Base-by-base conservation (phyloP, 2,329 filamentous ascomycete genomes). In the Mycosphaerella arachidis region DNA sequence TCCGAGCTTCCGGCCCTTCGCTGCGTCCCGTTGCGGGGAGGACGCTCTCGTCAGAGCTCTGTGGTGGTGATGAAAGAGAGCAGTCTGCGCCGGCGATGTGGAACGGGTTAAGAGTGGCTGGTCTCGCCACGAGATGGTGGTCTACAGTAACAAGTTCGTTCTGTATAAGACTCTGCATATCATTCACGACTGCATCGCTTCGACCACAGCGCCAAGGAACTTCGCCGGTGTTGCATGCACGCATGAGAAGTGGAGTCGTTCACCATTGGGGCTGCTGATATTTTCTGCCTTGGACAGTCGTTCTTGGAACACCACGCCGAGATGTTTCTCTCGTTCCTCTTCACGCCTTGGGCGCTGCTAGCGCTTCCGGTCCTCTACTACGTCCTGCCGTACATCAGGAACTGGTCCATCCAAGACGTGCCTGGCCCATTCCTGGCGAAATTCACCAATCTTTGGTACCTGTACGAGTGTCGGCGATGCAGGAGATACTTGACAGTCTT, bases 401-500 rank as follows among this genome's bases (percentile, higher is more conserved):
- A 85, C 24, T 80, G 59, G 78, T 85, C 62, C 71, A 83, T 73
- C 67, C 72, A 65, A 62, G 72, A 76, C 66, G 82, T 90, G 16
- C 87, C 87, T 0, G 81, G 82, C 0, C 87, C 87, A 0, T 85
- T 87, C 66, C 81, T 84, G 0, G 86, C 86, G 2, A 79, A 81
- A 13, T 90, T 92, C 73, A 85, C 86, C 31, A 91, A 92, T 67
- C 76, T 95, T 30, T 97, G 92, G 92, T 82, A 96, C 24, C 75
- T 96, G 59, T 78, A 74, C 63, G 79, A 82, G 66, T 74, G 70
- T 55, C 85, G 92, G 1, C 79, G 82, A 4, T 91, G 91, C 1
- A 79, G 70, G 53, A 70, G 79, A 37, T 81, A 77, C 63, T 70
- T 77, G n/a, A 75, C 77, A n/a, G 78, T 96, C n/a, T 81, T 96